Percentiles rank a stretch among this genome's conserved stretches.
phyloP scores from a whole-genome alignment of 1,139 yeast genomes.

The Meyerozyma carpophila region DNA sequence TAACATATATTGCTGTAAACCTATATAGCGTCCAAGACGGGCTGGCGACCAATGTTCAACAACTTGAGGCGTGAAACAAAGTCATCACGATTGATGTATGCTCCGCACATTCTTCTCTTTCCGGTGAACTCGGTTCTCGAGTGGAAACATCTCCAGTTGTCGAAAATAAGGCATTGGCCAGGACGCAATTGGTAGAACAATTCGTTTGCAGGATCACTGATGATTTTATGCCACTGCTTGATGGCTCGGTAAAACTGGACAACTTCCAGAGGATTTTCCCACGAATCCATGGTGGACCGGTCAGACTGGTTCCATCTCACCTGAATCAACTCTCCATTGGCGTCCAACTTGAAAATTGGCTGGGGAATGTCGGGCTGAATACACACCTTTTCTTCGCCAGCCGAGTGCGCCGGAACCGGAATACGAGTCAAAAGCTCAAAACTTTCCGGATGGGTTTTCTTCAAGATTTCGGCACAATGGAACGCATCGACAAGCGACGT shows the following conservation, averaged over 20 bases:
- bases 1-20: background rate
- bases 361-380: slow-evolving; percentile 58
- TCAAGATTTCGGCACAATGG: slow-evolving; percentile 51
- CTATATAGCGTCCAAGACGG: slow-evolving; percentile 37
- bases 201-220: slow-evolving; percentile 49
- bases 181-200: slow-evolving; percentile 56
- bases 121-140: slow-evolving; percentile 70
- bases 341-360: slow-evolving; percentile 58
- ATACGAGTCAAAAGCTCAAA: slow-evolving; percentile 48
- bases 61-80: slow-evolving; percentile 53
- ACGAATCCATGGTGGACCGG: slow-evolving; percentile 58
- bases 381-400: slow-evolving; percentile 67
- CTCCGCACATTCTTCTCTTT: slow-evolving; percentile 71
- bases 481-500: slow-evolving; percentile 70
- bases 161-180: slow-evolving; percentile 66
- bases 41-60: slow-evolving; percentile 47
- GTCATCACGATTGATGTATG: slow-evolving; percentile 68
- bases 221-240: slow-evolving; percentile 50
- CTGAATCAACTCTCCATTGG: slow-evolving; percentile 52
- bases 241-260: slow-evolving; percentile 58
- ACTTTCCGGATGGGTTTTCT: slow-evolving; percentile 46
- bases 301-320: slow-evolving; percentile 77
- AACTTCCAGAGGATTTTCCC: slow-evolving; percentile 51
- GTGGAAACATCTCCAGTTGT: slow-evolving; percentile 75
- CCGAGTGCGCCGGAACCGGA: slow-evolving; percentile 70